These are phyloP conservation scores for Beta macrorhiza DNA, from an alignment of 179 eudicot genomes.

Conservation along the genomic window DNA sequence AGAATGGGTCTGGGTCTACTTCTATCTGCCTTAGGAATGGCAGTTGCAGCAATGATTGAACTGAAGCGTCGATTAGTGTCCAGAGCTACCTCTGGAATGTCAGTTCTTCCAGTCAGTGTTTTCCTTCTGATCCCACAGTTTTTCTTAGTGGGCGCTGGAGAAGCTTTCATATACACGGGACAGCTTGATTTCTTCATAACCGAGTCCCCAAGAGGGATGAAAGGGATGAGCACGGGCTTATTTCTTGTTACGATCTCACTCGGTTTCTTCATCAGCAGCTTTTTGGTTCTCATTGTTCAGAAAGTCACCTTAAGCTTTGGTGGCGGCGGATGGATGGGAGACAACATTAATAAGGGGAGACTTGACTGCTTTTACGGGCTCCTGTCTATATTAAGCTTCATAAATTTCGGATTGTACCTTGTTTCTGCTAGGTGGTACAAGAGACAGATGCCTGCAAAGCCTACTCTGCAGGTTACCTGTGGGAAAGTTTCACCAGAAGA, in stretches of 20 bases:
- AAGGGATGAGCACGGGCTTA: conserved; percentile 28
- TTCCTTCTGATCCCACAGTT: conserved; percentile 28
- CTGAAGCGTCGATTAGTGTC: conserved; percentile 21
- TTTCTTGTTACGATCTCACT: conserved; percentile 21
- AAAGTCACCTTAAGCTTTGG: conserved; percentile 20
- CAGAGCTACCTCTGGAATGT: conserved; percentile 9
- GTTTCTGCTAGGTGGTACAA: conserved; percentile 20
- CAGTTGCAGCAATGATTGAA: conserved; percentile 21
- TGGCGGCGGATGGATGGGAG: conserved; percentile 25
- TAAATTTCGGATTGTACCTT: conserved; percentile 22
- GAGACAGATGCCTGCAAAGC: conserved; percentile 13
- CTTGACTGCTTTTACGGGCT: conserved; percentile 29
- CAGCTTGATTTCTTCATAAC: conserved; percentile 28
- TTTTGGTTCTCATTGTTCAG: conserved; percentile 23
- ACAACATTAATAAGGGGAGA: conserved; percentile 22
- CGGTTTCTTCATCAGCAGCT: conserved; percentile 21
- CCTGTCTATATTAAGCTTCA: conserved; percentile 16
- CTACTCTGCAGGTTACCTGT: neutral
- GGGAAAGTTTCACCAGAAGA: conserved; percentile 21
- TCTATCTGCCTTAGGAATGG: conserved; percentile 24
- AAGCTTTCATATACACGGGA: conserved; percentile 30
- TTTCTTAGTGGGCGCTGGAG: conserved; percentile 25
- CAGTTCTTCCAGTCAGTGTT: conserved; percentile 25
- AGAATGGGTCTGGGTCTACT: conserved; percentile 23
- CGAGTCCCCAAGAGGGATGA: conserved; percentile 25